Evolutionary conservation across 768 basidiomycete genomes (phyloP).

Genomic region (Podaxis sp.): DNA sequence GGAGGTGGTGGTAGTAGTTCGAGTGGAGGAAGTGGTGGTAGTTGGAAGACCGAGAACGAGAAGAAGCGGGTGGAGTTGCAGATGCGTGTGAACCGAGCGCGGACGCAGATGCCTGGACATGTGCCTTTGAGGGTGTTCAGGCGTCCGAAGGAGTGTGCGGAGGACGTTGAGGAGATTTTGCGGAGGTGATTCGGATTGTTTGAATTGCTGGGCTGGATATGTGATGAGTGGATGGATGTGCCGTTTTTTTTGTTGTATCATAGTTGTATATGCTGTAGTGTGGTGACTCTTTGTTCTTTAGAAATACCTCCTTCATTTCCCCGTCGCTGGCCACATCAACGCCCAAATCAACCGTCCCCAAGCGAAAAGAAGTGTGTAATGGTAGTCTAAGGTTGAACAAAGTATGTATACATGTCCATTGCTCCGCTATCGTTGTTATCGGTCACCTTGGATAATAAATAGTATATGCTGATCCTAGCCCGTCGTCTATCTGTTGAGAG

Average conservation of each 20-base stretch:
- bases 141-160: constrained; percentile 67
- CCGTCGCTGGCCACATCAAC: no score
- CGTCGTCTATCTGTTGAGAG: no score
- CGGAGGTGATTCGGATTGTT: constrained; percentile 19
- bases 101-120: constrained; percentile 55
- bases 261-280: neutral
- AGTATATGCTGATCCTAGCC: no score
- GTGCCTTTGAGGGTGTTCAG: constrained; percentile 67
- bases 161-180: constrained; percentile 48
- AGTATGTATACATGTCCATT: no score
- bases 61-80: constrained; percentile 60
- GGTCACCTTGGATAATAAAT: no score
- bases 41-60: constrained; percentile 41
- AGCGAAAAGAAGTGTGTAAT: no score
- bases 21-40: constrained; percentile 2
- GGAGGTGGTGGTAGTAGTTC: neutral
- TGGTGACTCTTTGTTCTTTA: no score
- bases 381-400: no score
- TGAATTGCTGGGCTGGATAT: neutral
- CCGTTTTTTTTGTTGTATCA: neutral
- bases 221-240: neutral
- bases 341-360: no score
- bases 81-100: constrained; percentile 60
- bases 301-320: no score
- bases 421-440: no score